Evolutionary conservation across 2,329 filamentous ascomycete species (phyloP).

Genomic region (Fusarium pseudograminearum): DNA sequence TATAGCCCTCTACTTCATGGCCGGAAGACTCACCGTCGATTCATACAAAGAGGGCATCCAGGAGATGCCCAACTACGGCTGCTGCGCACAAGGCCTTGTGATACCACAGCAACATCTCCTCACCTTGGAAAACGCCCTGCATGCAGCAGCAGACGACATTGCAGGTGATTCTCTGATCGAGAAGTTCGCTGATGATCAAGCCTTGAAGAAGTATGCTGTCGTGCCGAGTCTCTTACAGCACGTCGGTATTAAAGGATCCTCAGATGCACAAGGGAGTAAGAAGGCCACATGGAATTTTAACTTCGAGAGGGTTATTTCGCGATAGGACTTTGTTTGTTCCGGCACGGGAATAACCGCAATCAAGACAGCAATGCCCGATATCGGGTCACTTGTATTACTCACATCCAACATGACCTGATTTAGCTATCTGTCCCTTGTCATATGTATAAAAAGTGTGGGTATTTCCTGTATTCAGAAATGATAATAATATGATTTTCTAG

Average conservation of each 20-base stretch:
- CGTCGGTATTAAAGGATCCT: conserved; percentile 48
- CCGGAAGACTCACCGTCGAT: conserved; percentile 45
- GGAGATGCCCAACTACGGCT: conserved; percentile 53
- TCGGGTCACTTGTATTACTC: neutral
- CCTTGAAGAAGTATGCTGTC: conserved; percentile 50
- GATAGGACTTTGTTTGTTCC: neutral
- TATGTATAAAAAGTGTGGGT: neutral
- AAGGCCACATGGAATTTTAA: conserved; percentile 51
- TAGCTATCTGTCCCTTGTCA: no score
- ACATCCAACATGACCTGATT: neutral
- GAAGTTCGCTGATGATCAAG: conserved; percentile 42
- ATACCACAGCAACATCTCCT: conserved; percentile 48
- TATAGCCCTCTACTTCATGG: conserved; percentile 47
- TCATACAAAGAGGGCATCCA: conserved; percentile 44
- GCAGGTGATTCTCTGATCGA: conserved; percentile 51
- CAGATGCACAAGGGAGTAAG: conserved; percentile 36
- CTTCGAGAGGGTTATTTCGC: conserved; percentile 40
- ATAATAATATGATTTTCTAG: no score
- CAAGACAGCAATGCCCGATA: neutral
- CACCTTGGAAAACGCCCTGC: conserved; percentile 33
- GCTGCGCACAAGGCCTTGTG: conserved; percentile 52
- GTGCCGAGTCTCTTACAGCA: conserved; percentile 52
- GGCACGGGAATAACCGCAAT: neutral
- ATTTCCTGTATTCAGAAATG: no score
- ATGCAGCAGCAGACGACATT: conserved; percentile 36